Evolutionary conservation across 208 protist genomes (phyloP).

Genomic region (Porcisia deanei): DNA sequence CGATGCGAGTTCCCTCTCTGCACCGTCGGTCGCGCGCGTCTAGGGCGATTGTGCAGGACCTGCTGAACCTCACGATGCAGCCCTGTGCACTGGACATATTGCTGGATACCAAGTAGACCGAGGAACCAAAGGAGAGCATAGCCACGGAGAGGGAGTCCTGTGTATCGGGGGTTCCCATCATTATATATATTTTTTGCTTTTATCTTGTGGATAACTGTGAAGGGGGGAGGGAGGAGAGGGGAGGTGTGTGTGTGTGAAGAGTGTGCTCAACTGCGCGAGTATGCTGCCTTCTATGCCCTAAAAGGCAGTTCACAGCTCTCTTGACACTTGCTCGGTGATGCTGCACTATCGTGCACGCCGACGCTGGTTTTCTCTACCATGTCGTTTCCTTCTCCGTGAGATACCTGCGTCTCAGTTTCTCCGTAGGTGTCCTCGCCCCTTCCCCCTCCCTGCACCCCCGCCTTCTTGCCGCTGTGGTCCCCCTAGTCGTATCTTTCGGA

Average conservation of each 20-base stretch:
- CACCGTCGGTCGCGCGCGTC: slow-evolving; percentile 31
- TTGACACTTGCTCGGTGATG: not conserved
- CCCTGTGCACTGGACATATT: slow-evolving; percentile 77
- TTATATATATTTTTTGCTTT: not conserved
- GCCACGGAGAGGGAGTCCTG: too few species aligned
- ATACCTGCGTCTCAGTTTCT: too few species aligned
- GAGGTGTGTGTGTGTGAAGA: not conserved
- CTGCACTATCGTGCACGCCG: not conserved
- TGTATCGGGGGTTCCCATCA: too few species aligned
- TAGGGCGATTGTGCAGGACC: slow-evolving; percentile 54
- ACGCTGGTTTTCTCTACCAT: too few species aligned
- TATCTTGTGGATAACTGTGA: not conserved
- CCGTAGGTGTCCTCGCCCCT: too few species aligned
- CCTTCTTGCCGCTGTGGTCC: too few species aligned
- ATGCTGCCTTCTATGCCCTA: not conserved
- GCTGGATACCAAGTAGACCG: slow-evolving; percentile 42
- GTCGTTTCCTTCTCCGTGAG: too few species aligned
- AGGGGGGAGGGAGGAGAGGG: too few species aligned
- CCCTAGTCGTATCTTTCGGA: too few species aligned
- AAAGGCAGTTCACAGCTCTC: not conserved
- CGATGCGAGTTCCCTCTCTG: not conserved
- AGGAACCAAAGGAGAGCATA: not conserved
- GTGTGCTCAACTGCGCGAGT: not conserved
- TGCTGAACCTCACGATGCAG: slow-evolving; percentile 76
- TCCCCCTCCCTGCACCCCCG: too few species aligned